Conservation (phyloP, 345 rosid species). For the Murraya koenigii region DNA sequence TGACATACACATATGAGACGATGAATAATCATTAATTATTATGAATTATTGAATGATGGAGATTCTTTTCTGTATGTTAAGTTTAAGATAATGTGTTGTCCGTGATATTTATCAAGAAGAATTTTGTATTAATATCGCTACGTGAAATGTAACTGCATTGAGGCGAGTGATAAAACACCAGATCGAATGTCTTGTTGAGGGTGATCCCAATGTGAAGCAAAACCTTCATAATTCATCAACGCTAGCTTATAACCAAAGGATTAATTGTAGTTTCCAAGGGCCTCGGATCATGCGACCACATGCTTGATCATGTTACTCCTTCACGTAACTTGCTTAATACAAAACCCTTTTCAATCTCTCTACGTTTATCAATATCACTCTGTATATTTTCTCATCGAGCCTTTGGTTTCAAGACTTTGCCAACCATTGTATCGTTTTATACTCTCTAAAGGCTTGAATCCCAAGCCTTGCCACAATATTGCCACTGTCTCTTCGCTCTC, state of each 20-base stretch:
- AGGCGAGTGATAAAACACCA: not conserved
- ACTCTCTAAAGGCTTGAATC: slow-evolving; percentile 13
- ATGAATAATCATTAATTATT: not conserved
- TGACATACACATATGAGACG: not conserved
- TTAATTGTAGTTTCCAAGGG: not conserved
- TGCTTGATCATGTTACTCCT: slow-evolving; percentile 15
- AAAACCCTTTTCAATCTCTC: slow-evolving; percentile 10
- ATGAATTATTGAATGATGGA: not conserved
- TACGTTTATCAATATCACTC: not conserved
- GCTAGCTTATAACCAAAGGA: slow-evolving; percentile 24
- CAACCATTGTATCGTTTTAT: slow-evolving; percentile 7
- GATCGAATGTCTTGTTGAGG: slow-evolving; percentile 43
- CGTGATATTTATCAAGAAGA: not conserved
- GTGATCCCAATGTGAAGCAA: slow-evolving; percentile 35
- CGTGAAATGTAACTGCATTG: not conserved
- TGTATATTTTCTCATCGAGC: not conserved
- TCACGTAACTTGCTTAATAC: slow-evolving; percentile 27
- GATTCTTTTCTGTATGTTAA: not conserved
- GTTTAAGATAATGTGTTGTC: not conserved
- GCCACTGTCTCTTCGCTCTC: not conserved
- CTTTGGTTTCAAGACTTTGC: slow-evolving; percentile 17
- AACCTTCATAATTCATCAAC: not conserved
- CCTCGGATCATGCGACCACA: slow-evolving; percentile 33
- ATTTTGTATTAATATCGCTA: not conserved
- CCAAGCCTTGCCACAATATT: slow-evolving; percentile 7